Evolutionary conservation across 140 eudicot species (phyloP).

Genomic region (Cichorium intybus): DNA sequence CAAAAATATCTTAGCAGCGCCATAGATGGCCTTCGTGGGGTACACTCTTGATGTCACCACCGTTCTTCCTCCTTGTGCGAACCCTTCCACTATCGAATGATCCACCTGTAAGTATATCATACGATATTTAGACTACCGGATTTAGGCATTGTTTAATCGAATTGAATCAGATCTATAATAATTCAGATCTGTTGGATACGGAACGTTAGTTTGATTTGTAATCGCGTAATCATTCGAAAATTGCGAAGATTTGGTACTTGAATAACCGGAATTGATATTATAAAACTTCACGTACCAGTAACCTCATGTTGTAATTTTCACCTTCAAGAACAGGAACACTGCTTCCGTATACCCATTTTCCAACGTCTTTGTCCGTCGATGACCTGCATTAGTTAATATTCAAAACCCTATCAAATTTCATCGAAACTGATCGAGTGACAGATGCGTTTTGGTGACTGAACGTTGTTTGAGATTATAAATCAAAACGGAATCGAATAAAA

Average conservation of each 20-base stretch:
- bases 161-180: neutral
- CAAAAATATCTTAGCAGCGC: conserved; percentile 46
- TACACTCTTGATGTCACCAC: conserved; percentile 59
- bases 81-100: conserved; percentile 67
- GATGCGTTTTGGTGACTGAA: neutral
- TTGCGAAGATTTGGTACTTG: neutral
- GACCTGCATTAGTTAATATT: conserved; percentile 33
- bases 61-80: conserved; percentile 70
- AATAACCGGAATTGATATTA: neutral
- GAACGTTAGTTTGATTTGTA: neutral
- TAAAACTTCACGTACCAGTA: conserved; percentile 44
- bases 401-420: neutral
- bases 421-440: neutral
- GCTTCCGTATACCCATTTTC: conserved; percentile 49
- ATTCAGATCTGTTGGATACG: neutral
- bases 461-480: neutral
- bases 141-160: neutral
- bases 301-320: conserved; percentile 54
- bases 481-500: neutral
- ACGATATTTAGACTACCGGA: neutral
- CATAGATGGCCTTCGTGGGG: conserved; percentile 57
- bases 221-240: neutral
- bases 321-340: conserved; percentile 54
- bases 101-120: conserved; percentile 40
- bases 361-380: conserved; percentile 23